Base-by-base conservation (phyloP, 331 rosid genomes). In the Dryas integrifolia region DNA sequence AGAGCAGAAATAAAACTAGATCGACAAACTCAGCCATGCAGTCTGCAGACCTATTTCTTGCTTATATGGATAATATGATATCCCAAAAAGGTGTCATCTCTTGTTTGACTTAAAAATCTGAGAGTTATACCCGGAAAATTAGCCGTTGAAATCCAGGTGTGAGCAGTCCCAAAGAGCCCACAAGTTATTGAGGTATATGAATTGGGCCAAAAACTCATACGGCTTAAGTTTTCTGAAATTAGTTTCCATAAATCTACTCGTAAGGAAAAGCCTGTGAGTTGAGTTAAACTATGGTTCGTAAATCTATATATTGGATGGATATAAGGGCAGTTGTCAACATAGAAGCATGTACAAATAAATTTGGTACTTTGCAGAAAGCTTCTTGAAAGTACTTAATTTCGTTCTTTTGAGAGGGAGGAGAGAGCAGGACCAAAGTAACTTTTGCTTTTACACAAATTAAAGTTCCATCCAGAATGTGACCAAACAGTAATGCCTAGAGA, bases 371-470 rank as follows among this genome's bases (percentile, higher is more conserved):
- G 6, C 35, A 57, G 44, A 53, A 74, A 74, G 57, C 39, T 43
- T 65, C 6, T 43, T 65, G 51, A 44, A 64, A 55, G 59, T 26
- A 26, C 30, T 18, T 14, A 55, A 11, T 58, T 67, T 12, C 63
- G 7, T 24, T 68, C 49, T 41, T 58, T 59, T 76, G 55, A 78
- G 76, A 26, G 30, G 2, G 30, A 26, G 30, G 30, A 26, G 30
- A 26, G 30, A 49, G 65, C 80, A 52, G 49, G 24, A 67, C 68
- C 67, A 69, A 79, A 77, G 76, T 16, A 39, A 69, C 47, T 57
- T 51, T 48, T 60, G 64, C 72, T 80, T 80, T 74, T 35, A 52
- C 58, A 53, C 67, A 44, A 7, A 7, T 24, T 47, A 47, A 66
- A 47, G 57, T 11, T 7, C 65, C 45, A 5, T 38, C 0, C 15